Evolutionary conservation across 345 rosid species (phyloP).

Genomic region (Corchorus capsularis): DNA sequence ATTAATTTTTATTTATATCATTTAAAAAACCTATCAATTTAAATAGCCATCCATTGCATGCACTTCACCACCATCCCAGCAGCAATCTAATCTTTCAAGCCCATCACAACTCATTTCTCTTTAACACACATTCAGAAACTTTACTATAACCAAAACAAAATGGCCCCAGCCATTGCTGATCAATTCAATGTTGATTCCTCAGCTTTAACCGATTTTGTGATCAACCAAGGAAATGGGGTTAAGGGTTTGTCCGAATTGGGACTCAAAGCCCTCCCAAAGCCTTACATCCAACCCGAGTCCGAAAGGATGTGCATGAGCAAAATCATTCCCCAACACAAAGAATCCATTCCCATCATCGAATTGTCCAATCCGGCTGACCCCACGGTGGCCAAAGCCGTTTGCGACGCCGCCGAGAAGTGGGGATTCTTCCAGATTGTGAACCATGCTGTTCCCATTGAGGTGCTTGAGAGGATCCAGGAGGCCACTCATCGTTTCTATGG

Average conservation of each 20-base stretch:
- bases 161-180: slow-evolving; percentile 9
- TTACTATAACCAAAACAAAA: neutral
- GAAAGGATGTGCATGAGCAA: slow-evolving; percentile 15
- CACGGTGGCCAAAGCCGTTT: too few relatives aligned
- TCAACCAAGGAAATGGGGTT: slow-evolving; percentile 32
- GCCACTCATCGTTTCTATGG: slow-evolving; percentile 32
- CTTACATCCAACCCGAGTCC: slow-evolving; percentile 30
- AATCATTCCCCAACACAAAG: neutral
- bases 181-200: neutral
- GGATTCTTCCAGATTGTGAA: too few relatives aligned
- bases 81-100: too few relatives aligned
- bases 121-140: too few relatives aligned
- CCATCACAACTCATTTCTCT: too few relatives aligned
- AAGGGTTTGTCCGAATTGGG: slow-evolving; percentile 37
- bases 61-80: too few relatives aligned
- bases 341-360: neutral
- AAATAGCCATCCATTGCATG: too few relatives aligned
- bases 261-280: slow-evolving; percentile 29
- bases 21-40: too few relatives aligned
- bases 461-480: slow-evolving; percentile 21
- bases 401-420: too few relatives aligned
- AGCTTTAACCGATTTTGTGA: slow-evolving; percentile 22
- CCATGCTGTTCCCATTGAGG: slow-evolving; percentile 16
- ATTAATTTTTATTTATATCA: too few relatives aligned
- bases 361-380: too few relatives aligned